Base-by-base conservation (phyloP, 2,329 filamentous ascomycete species). In the Calonectria honghensis region DNA sequence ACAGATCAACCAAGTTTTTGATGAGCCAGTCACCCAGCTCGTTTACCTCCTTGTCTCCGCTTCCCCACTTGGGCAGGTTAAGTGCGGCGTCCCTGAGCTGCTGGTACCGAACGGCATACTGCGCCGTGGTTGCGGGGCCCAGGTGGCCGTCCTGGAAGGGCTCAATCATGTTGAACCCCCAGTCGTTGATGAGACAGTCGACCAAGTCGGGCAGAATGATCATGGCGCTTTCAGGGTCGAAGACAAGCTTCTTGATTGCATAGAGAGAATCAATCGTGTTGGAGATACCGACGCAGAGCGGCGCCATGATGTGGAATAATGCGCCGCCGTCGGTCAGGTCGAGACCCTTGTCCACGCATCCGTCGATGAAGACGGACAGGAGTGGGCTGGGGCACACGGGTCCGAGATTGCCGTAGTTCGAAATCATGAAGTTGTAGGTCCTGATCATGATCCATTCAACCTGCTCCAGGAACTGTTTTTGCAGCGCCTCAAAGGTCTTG, bases 201-300 rank as follows among this genome's bases (percentile, higher is more conserved):
- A 61, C 11, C n/a, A 61, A 11, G 9, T 61, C 57, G 6, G 32
- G 13, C 2, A 61, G 57, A 16, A 20, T 61, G 6, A 14, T 61
- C n/a, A 37, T 61, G n/a, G 57, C 57, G 3, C n/a, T 18, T 2
- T 39, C 32, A 14, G 57, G 35, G 32, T 61, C 57, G 13, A 39
- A 61, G 1, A 61, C 57, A 13, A 61, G 32, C n/a, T 29, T 61
- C 13, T 61, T 39, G 57, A 61, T 61, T 16, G 57, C n/a, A 16
- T 61, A 61, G 6, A 61, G 35, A 39, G 57, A 61, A n/a, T 61
- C 57, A n/a, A 61, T 61, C 0, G 57, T 61, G 57, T 61, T 61
- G 3, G 57, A 61, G 2, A 61, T 16, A 10, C 57, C 57, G 13
- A 61, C n/a, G 16, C 57, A 61, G 10, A 61, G 35, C 1, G 57